phyloP scores from a whole-genome alignment of 2,329 filamentous ascomycete genomes.

The Sporothrix schenckii region DNA sequence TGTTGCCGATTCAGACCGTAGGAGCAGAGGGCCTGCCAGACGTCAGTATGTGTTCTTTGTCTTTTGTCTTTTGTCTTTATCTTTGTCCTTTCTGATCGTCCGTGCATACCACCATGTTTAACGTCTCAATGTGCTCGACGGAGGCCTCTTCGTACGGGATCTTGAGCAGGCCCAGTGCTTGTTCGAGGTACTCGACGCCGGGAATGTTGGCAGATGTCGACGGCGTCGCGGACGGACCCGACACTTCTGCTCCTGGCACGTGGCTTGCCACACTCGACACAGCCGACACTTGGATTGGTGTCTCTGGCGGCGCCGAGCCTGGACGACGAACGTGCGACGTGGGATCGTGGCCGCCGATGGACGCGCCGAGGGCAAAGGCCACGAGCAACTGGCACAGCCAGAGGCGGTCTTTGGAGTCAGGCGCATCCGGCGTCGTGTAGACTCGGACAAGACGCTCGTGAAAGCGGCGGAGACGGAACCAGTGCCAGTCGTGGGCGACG shows the following conservation, averaged over 20 bases:
- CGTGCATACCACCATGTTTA: slow-evolving; percentile 23
- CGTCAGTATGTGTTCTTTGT: no score
- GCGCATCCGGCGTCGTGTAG: slow-evolving; percentile 16
- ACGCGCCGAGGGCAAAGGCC: slow-evolving; percentile 19
- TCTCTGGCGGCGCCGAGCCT: no score
- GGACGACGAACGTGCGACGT: background rate
- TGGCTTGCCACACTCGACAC: no score
- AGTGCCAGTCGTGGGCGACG: slow-evolving; percentile 29
- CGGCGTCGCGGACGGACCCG: no score
- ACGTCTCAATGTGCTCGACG: slow-evolving; percentile 28
- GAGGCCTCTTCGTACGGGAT: slow-evolving; percentile 30
- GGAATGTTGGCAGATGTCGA: background rate
- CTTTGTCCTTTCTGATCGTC: no score
- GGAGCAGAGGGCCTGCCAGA: slow-evolving; percentile 15
- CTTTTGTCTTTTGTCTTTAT: no score
- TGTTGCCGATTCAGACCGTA: slow-evolving; percentile 28
- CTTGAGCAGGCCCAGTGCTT: slow-evolving; percentile 30
- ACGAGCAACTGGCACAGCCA: slow-evolving; percentile 30
- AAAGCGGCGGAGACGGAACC: slow-evolving; percentile 25
- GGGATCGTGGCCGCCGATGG: slow-evolving; percentile 25
- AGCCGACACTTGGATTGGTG: no score
- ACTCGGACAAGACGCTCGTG: slow-evolving; percentile 18
- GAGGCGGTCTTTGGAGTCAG: slow-evolving; percentile 25
- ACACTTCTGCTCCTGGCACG: no score
- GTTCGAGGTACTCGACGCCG: slow-evolving; percentile 23